These are phyloP conservation scores for Aaosphaeria arxii DNA, from an alignment of 2,329 filamentous ascomycete genomes.

Conservation along the genomic window DNA sequence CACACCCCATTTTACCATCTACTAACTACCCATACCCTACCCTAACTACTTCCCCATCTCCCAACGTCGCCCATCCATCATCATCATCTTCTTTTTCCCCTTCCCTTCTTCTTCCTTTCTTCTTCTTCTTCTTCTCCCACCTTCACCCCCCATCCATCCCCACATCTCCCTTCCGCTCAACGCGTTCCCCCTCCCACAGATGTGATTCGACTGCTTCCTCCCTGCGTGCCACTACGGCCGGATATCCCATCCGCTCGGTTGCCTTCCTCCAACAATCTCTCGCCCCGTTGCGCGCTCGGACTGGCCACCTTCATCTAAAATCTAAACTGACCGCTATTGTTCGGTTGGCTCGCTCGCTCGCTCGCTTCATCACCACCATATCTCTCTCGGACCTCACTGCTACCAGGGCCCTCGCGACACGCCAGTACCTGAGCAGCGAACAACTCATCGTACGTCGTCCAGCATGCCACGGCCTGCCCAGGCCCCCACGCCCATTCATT, in stretches of 20 bases:
- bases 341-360: background rate
- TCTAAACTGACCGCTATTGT: background rate
- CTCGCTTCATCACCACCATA: background rate
- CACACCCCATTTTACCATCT: background rate
- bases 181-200: background rate
- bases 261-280: too few relatives aligned
- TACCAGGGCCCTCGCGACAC: background rate
- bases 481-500: constrained; percentile 12
- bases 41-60: background rate
- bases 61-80: background rate
- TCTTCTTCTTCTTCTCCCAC: background rate
- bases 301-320: too few relatives aligned
- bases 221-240: background rate
- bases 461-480: constrained; percentile 27
- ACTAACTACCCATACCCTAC: background rate
- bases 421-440: background rate
- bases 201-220: background rate
- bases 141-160: background rate
- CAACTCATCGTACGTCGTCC: constrained; percentile 1
- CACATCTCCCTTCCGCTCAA: background rate
- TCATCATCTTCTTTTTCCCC: background rate
- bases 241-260: too few relatives aligned
- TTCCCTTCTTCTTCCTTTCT: background rate
- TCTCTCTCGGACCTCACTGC: background rate
- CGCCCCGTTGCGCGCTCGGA: too few relatives aligned